Conservation (phyloP, 2,329 filamentous ascomycete genomes). For the Geoglossum cookeanum region DNA sequence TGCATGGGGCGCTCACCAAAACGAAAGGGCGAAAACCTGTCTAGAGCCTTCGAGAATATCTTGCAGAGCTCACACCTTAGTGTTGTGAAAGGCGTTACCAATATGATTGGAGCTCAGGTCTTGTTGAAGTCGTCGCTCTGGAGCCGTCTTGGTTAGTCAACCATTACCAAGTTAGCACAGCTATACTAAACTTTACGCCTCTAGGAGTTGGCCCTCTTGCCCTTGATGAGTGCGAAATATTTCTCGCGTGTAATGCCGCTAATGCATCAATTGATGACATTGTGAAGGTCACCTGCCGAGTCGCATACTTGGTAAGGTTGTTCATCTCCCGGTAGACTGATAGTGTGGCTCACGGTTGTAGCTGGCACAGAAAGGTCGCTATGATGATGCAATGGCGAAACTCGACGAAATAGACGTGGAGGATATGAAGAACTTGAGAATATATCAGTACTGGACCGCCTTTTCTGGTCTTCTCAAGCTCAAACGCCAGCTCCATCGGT, state of each 20-base stretch:
- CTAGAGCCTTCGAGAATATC: constrained; percentile 53
- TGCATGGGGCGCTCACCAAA: constrained; percentile 5
- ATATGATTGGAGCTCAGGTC: constrained; percentile 54
- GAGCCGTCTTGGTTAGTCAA: constrained; percentile 47
- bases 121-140: constrained; percentile 56
- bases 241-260: constrained; percentile 52
- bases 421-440: constrained; percentile 52
- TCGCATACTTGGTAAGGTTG: constrained; percentile 38
- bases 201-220: constrained; percentile 33
- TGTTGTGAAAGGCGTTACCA: constrained; percentile 54
- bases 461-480: constrained; percentile 48
- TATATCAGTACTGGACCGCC: constrained; percentile 52
- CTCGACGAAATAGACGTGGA: constrained; percentile 42
- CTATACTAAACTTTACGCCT: constrained; percentile 7
- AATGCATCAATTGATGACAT: constrained; percentile 54
- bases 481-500: constrained; percentile 29
- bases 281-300: constrained; percentile 52
- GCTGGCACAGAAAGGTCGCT: constrained; percentile 47
- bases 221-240: constrained; percentile 46
- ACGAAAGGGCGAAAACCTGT: constrained; percentile 33
- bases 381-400: constrained; percentile 43
- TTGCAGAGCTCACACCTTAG: constrained; percentile 69
- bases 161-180: neutral
- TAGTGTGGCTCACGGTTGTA: constrained; percentile 10
- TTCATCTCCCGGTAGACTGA: neutral